A percentile compares a stretch with the other conserved stretches of the same genome.
Evolutionary conservation across 2,329 filamentous ascomycete genomes (phyloP).

Genomic region (Tolypocladium ovalisporum): DNA sequence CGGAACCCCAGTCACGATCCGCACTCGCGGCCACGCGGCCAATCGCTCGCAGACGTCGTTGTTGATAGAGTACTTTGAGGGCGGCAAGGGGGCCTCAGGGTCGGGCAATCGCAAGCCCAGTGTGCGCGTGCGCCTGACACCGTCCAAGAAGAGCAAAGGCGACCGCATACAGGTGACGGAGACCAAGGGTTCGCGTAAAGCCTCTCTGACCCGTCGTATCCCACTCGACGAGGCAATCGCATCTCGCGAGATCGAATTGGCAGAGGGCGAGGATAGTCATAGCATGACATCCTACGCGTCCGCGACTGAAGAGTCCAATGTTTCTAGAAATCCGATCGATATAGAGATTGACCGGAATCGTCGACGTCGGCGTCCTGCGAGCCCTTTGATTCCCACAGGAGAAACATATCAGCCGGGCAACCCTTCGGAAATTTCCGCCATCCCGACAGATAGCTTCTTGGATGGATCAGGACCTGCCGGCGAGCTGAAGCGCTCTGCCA

Average conservation of each 20-base stretch:
- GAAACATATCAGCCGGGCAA: slow-evolving; percentile 53
- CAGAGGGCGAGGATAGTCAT: slow-evolving; percentile 48
- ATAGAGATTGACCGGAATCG: slow-evolving; percentile 67
- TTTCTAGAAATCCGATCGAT: slow-evolving; percentile 69
- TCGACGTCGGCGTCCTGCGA: slow-evolving; percentile 53
- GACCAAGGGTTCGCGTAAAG: slow-evolving; percentile 60
- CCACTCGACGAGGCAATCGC: slow-evolving; percentile 32
- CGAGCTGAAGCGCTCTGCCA: slow-evolving; percentile 28
- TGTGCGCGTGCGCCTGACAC: slow-evolving; percentile 69
- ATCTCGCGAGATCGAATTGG: slow-evolving; percentile 30
- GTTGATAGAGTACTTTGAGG: slow-evolving; percentile 92
- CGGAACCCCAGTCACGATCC: slow-evolving; percentile 85
- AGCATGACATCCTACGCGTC: slow-evolving; percentile 69
- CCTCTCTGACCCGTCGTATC: slow-evolving; percentile 44
- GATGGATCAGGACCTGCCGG: slow-evolving; percentile 42
- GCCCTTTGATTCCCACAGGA: slow-evolving; percentile 49
- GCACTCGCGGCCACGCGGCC: slow-evolving; percentile 53
- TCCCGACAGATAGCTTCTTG: slow-evolving; percentile 50
- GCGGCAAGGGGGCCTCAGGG: slow-evolving; percentile 49
- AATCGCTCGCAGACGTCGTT: slow-evolving; percentile 75
- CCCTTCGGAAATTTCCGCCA: slow-evolving; percentile 78
- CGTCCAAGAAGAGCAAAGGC: slow-evolving; percentile 56
- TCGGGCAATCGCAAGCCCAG: slow-evolving; percentile 64
- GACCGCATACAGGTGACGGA: slow-evolving; percentile 85
- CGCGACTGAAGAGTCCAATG: slow-evolving; percentile 67